Percentiles rank a stretch among this genome's conserved stretches.
Conservation (phyloP, 257 asterid species). For the Cynanchum wilfordii region DNA sequence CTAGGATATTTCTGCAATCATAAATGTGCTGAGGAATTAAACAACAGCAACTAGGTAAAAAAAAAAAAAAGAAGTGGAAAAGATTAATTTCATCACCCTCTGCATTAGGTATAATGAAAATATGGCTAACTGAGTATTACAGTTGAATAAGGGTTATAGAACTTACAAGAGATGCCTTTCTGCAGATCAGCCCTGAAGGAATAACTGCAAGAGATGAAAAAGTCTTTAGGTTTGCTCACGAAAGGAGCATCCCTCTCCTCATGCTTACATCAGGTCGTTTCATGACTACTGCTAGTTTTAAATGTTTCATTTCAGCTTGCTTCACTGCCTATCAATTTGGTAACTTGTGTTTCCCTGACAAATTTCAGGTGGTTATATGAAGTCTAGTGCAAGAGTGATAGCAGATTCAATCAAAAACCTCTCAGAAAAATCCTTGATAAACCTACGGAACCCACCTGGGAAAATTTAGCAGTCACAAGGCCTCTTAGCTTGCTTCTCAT, state of each 20-base stretch:
- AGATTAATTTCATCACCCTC: neutral
- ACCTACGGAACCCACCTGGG: constrained; percentile 28
- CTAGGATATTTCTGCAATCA: neutral
- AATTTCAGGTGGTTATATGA: constrained; percentile 89
- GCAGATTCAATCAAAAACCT: constrained; percentile 81
- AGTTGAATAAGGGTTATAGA: neutral
- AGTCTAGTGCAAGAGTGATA: constrained; percentile 82
- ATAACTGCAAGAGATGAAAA: constrained; percentile 72
- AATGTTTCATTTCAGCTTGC: neutral
- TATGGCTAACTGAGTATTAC: neutral
- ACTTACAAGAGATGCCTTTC: neutral
- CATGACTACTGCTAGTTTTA: neutral
- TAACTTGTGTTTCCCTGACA: neutral
- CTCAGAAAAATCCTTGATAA: constrained; percentile 59
- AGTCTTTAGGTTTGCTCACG: constrained; percentile 69
- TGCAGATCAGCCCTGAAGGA: constrained; percentile 91
- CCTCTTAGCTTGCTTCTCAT: neutral
- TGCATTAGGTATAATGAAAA: neutral
- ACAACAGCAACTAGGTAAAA: neutral
- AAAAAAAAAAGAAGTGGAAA: neutral
- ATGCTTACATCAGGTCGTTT: constrained; percentile 89
- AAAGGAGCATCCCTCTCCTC: constrained; percentile 62
- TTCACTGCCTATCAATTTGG: neutral
- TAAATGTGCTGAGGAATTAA: neutral
- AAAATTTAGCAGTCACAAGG: constrained; percentile 12